Evolutionary conservation across 164 flowering plant species (phyloP), one percentile per base, ranked within the genome.

Genomic region (Magnolia officinalis): DNA sequence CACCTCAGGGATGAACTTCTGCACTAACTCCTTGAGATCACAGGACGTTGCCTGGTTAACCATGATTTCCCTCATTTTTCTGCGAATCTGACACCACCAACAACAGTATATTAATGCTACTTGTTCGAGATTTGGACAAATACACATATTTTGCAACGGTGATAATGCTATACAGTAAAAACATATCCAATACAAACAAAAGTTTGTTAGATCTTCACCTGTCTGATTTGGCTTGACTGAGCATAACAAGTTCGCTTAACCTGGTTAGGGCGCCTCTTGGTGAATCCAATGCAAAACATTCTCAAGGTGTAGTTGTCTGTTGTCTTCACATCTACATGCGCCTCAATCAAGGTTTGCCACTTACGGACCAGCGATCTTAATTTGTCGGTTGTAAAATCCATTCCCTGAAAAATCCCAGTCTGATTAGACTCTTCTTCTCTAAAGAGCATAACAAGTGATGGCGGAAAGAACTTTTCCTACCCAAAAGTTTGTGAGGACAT

Each of bases 301-400:
- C 86, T 64, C 50, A 84, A 20, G 6, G 67, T 67, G 67, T 78
- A 84, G 78, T 79, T 84, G 69, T 84, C 86, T 0, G 84, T 84
- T 0, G 86, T 84, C 77, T 81, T 84, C 50, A 81, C 86, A 80
- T 84, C 86, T 1, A 84, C 86, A 71, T 84, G 83, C 14, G 86
- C 84, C 76, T 83, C 86, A 63, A 85, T 83, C 78, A 85, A 78
- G n/a, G 85, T 83, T 67, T 83, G 85, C 87, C 87, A 85, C 80
- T 83, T 85, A 4, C 84, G 81, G 16, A 85, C 87, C 71, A 85
- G 75, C 16, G 85, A 83, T 49, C 87, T 80, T 66, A 84, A 70
- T 74, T 84, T 84, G 81, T 84, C 86, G 8, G 86, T 84, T 1
- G 84, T 84, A 73, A 84, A 84, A 58, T 82, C 78, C 86, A 84